Base-by-base conservation (phyloP, 495 filamentous ascomycete genomes). In the Coniosporium apollinis region DNA sequence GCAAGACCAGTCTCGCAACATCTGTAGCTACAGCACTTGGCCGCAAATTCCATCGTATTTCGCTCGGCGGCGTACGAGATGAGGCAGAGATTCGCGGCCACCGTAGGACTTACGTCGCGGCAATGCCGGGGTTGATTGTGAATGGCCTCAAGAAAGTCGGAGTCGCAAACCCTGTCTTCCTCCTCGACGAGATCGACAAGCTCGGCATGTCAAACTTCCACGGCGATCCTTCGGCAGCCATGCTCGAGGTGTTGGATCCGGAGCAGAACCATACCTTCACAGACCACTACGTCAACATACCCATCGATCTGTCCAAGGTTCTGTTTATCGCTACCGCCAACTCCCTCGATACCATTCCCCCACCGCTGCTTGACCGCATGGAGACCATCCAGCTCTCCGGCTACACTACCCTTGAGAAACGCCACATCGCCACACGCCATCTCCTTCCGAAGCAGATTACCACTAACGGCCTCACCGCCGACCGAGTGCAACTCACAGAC, bases 301-400 rank as follows among this genome's bases (percentile, higher is more conserved):
- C 91, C 3, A 81, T 96, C 39, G 91, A 99, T 54, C 62, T 99
- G 22, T 91, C 82, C 59, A 93, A 92, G 58, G 80, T 99, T 13
- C 69, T 96, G 5, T 99, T 99, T 59, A 93, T 99, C 43, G 89
- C 89, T n/a, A 99, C 89, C 7, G 89, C 89, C 13, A 99, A 99
- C 58, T 83, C 74, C 1, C 72, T 94, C 21, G 85, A 94, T 48
- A 94, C 89, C 3, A 99, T 99, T 39, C 86, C 91, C 5, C 67
- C 86, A 9, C 84, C 89, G 11, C 62, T 99, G n/a, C 70, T 96
- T 0, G 89, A 99, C 58, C 74, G 89, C 20, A 96, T 96, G 89
- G 89, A 99, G 62, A 89, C 76, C 1, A 86, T 96, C 34, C 66
- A 73, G 37, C 69, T 99, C 18, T 79, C 82, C 9, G 89, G 91